phyloP scores from a whole-genome alignment of 2,329 filamentous ascomycete species.

The Amylocarpus encephaloides region DNA sequence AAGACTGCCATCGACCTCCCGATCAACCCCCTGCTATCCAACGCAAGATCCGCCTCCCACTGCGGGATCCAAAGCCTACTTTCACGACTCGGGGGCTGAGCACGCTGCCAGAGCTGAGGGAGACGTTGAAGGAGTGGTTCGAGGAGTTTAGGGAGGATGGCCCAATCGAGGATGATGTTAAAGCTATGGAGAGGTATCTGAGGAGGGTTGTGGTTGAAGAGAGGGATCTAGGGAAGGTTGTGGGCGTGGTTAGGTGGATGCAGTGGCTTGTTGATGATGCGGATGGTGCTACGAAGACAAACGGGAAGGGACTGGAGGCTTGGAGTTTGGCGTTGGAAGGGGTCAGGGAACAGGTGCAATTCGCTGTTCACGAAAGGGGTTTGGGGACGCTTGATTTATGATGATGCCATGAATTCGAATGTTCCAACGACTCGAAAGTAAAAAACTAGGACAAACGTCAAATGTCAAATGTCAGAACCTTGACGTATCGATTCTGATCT shows the following conservation, averaged over 20 bases:
- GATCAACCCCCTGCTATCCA: conserved; percentile 13
- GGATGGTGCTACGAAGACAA: conserved; percentile 21
- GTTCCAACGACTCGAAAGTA: no score
- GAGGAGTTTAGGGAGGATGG: conserved; percentile 63
- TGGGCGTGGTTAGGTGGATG: conserved; percentile 63
- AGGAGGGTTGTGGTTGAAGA: conserved; percentile 67
- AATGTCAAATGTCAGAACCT: no score
- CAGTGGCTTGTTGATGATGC: conserved; percentile 46
- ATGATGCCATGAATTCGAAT: neutral
- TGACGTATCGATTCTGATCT: no score
- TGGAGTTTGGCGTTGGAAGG: conserved; percentile 43
- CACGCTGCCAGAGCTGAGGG: conserved; percentile 57
- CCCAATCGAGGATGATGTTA: conserved; percentile 73
- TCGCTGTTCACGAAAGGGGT: conserved; percentile 49
- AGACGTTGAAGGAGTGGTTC: conserved; percentile 73
- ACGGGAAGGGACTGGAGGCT: conserved; percentile 33
- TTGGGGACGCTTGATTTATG: conserved; percentile 48
- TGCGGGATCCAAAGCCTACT: conserved; percentile 46
- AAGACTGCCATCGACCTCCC: conserved; percentile 17
- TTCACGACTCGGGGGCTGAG: conserved; percentile 56
- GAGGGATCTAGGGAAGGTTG: conserved; percentile 68
- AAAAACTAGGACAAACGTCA: no score
- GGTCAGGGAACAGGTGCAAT: conserved; percentile 47
- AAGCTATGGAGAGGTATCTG: conserved; percentile 68
- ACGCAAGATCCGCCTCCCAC: conserved; percentile 40